phyloP scores from a whole-genome alignment of 352 stramenopile genomes.

The Pythium utonaiense region DNA sequence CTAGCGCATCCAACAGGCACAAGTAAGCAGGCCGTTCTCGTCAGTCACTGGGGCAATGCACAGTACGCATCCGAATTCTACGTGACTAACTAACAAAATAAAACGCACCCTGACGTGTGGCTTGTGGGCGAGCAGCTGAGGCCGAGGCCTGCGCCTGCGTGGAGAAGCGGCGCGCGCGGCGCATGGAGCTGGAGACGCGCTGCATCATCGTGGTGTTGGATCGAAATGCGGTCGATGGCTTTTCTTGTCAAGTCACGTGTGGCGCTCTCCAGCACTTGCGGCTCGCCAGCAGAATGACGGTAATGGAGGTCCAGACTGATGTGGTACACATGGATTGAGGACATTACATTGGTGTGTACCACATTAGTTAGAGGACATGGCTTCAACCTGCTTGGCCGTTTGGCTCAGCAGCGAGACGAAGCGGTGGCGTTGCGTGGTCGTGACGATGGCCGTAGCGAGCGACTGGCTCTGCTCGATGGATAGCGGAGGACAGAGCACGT shows the following conservation, averaged over 20 bases:
- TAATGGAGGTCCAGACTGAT: background rate
- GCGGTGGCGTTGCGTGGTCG: constrained; percentile 45
- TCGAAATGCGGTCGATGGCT: background rate
- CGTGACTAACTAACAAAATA: too few species aligned
- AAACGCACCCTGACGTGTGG: constrained; percentile 18
- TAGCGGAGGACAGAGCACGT: constrained; percentile 28
- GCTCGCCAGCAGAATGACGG: constrained; percentile 4
- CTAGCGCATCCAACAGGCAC: too few species aligned
- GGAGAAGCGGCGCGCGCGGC: constrained; percentile 21
- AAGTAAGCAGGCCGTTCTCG: too few species aligned
- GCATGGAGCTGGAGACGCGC: constrained; percentile 10
- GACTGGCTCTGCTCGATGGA: constrained; percentile 33
- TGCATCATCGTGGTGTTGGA: constrained; percentile 17
- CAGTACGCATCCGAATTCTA: background rate
- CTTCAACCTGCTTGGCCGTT: constrained; percentile 24
- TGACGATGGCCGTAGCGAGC: constrained; percentile 30
- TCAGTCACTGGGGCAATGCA: too few species aligned
- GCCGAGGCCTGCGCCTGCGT: background rate
- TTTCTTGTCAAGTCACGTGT: too few species aligned
- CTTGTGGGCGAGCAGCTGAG: background rate
- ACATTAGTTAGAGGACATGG: constrained; percentile 14
- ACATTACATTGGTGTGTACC: constrained; percentile 11
- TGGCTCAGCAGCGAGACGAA: constrained; percentile 29
- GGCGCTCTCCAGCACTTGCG: constrained; percentile 2
- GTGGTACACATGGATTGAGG: constrained; percentile 13